These are phyloP conservation scores for Mucor saturninus DNA, from an alignment of 371 early-diverging fungal genomes.

Conservation along the genomic window DNA sequence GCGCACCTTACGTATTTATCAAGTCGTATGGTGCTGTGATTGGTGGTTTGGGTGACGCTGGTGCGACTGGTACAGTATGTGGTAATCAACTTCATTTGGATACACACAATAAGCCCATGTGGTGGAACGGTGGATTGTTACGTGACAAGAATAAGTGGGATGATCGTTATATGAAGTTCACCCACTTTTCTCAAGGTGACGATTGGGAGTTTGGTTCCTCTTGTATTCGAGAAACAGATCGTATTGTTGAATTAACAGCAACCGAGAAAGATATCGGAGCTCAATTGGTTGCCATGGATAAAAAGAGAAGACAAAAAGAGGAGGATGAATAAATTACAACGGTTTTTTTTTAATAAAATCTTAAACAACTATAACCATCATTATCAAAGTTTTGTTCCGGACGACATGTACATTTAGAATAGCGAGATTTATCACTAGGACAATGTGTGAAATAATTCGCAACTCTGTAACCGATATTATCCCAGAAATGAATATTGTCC, in stretches of 20 bases:
- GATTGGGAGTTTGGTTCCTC: constrained; percentile 42
- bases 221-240: constrained; percentile 37
- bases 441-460: constrained; percentile 47
- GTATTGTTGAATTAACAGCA: constrained; percentile 21
- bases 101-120: constrained; percentile 40
- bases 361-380: constrained; percentile 48
- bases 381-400: constrained; percentile 48
- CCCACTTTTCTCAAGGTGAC: constrained; percentile 33
- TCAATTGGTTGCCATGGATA: constrained; percentile 24
- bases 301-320: constrained; percentile 7
- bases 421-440: constrained; percentile 31
- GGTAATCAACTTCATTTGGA: constrained; percentile 58
- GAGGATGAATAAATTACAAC: too few relatives aligned
- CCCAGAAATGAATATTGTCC: constrained; percentile 51
- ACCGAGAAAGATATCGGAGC: constrained; percentile 19
- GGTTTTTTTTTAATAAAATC: constrained; percentile 27
- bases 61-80: constrained; percentile 50
- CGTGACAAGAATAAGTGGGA: constrained; percentile 52
- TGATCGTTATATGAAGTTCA: constrained; percentile 40
- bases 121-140: constrained; percentile 60
- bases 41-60: constrained; percentile 57
- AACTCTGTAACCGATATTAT: constrained; percentile 48
- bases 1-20: constrained; percentile 61
- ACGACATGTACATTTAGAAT: constrained; percentile 39
- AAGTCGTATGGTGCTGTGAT: constrained; percentile 58